Percentiles rank a stretch among this genome's conserved stretches.
Conservation (phyloP, 495 filamentous ascomycete genomes). For the Penicillium soppii region DNA sequence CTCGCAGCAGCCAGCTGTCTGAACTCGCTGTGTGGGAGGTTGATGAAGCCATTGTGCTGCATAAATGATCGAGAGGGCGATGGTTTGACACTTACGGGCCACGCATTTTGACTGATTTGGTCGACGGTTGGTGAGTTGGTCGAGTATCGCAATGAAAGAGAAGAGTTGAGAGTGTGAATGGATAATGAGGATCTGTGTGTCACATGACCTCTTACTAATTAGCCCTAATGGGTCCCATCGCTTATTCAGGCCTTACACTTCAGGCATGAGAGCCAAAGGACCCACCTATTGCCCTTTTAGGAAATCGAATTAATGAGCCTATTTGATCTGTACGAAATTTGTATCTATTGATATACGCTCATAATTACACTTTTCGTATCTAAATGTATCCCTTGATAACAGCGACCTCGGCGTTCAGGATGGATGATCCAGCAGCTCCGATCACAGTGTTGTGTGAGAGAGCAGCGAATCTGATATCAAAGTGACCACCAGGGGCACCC, state of each 20-base stretch:
- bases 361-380: conserved; percentile 27
- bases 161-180: conserved; percentile 5
- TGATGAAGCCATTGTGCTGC: background rate
- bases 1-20: background rate
- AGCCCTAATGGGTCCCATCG: background rate
- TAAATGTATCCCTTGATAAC: conserved; percentile 84
- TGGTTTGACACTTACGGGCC: conserved; percentile 58
- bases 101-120: conserved; percentile 59
- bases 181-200: conserved; percentile 7
- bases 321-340: conserved; percentile 7
- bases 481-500: conserved; percentile 67
- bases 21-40: background rate
- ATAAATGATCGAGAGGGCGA: background rate
- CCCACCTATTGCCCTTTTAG: conserved; percentile 6
- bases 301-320: conserved; percentile 1
- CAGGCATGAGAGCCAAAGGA: background rate
- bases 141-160: conserved; percentile 34
- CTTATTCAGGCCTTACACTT: background rate
- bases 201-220: background rate
- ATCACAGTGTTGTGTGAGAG: conserved; percentile 90
- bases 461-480: conserved; percentile 81
- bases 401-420: conserved; percentile 91
- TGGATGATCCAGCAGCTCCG: conserved; percentile 90
- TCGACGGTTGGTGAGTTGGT: conserved; percentile 46
- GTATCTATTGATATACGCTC: conserved; percentile 28